Evolutionary conservation across 2,329 filamentous ascomycete species (phyloP).

Genomic region (Bipolaris victoriae): DNA sequence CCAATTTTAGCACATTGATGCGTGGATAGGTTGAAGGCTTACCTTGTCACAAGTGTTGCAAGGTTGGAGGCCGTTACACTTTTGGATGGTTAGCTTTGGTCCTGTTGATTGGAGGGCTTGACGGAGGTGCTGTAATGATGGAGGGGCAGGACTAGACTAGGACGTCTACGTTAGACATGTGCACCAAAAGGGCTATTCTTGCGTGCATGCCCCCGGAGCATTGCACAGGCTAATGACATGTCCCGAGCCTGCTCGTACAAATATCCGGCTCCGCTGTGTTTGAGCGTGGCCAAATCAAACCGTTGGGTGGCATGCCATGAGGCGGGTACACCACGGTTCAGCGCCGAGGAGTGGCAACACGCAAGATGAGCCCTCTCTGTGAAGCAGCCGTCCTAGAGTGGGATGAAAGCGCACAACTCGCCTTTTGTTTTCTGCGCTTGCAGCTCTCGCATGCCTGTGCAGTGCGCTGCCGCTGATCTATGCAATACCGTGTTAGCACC

Average conservation of each 20-base stretch:
- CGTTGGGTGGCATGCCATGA: not conserved
- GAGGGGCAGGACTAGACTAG: not conserved
- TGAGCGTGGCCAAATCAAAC: not conserved
- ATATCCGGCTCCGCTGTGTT: not conserved
- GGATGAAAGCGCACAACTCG: slow-evolving; percentile 44
- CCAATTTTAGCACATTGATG: slow-evolving; percentile 23
- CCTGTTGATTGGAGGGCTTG: not conserved
- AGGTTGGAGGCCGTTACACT: slow-evolving; percentile 66
- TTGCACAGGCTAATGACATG: not conserved
- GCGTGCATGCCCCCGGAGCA: not conserved
- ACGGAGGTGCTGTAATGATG: not conserved
- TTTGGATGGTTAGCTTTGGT: slow-evolving; percentile 19
- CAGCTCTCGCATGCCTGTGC: slow-evolving; percentile 69
- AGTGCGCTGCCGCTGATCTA: slow-evolving; percentile 67
- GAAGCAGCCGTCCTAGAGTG: slow-evolving; percentile 4
- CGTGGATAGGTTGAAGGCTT: slow-evolving; percentile 16
- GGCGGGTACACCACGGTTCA: not conserved
- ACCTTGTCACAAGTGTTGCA: slow-evolving; percentile 66
- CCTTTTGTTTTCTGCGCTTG: slow-evolving; percentile 72
- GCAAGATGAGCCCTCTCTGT: not conserved
- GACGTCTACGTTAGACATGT: not conserved
- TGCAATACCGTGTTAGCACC: slow-evolving; percentile 58
- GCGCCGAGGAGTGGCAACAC: not conserved
- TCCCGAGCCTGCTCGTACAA: not conserved
- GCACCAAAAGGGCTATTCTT: slow-evolving; percentile 1